Conservation (phyloP, 768 basidiomycete genomes). For the Scleroderma bovista region DNA sequence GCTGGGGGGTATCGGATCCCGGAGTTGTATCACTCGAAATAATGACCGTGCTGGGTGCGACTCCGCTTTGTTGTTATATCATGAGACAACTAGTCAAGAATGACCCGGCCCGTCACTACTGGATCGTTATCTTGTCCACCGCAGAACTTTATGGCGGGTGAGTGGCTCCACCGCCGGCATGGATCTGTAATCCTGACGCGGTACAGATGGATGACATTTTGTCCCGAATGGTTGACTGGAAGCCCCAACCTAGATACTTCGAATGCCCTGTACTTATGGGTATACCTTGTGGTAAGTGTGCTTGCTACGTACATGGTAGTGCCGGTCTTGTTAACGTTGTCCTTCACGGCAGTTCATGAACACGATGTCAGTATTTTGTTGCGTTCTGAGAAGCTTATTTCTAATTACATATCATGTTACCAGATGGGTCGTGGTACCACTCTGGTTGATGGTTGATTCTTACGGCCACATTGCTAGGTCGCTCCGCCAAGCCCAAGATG, state of each 20-base stretch:
- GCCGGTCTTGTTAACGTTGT: background rate
- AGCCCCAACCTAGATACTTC: constrained; percentile 68
- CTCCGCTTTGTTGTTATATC: constrained; percentile 69
- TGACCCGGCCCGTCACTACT: constrained; percentile 56
- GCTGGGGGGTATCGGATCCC: constrained; percentile 78
- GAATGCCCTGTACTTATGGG: constrained; percentile 69
- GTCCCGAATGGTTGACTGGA: constrained; percentile 79
- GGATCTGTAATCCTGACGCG: background rate
- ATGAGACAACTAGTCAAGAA: constrained; percentile 56
- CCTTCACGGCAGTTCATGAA: constrained; percentile 64
- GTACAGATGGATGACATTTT: constrained; percentile 80
- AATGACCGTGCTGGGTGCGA: constrained; percentile 71
- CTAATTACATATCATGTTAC: background rate
- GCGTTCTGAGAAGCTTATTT: background rate
- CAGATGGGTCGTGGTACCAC: constrained; percentile 78
- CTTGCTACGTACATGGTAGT: background rate
- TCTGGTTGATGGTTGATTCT: constrained; percentile 75
- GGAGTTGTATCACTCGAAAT: constrained; percentile 80
- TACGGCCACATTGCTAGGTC: constrained; percentile 63
- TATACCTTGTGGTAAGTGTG: constrained; percentile 68
- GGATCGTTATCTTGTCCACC: constrained; percentile 74
- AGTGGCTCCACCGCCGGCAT: constrained; percentile 9
- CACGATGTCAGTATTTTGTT: constrained; percentile 46
- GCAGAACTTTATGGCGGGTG: constrained; percentile 77
- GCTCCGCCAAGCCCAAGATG: constrained; percentile 39